phyloP scores from a whole-genome alignment of 1,139 yeast genomes.

The Protomyces inouyei region DNA sequence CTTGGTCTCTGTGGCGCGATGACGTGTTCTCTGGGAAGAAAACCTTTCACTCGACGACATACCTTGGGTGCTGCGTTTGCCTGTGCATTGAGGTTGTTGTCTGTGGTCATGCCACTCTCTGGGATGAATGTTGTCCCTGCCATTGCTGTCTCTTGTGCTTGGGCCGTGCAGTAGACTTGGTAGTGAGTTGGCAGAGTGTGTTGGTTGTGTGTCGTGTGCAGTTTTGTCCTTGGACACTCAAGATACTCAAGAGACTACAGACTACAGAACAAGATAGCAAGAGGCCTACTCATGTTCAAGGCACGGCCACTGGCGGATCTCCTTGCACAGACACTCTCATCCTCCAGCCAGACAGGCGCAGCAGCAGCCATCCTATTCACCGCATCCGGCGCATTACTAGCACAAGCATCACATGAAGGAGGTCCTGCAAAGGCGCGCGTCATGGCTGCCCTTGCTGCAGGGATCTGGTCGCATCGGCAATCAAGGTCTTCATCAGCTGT shows the following conservation, averaged over 20 bases:
- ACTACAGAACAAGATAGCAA: not conserved
- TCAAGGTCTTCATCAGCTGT: not conserved
- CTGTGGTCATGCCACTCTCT: constrained; percentile 19
- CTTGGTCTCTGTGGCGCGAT: not conserved
- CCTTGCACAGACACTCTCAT: not conserved
- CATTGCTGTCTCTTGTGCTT: not conserved
- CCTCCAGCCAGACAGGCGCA: not conserved
- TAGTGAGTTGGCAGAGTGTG: too few relatives aligned
- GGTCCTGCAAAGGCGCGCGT: not conserved
- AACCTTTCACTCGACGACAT: not conserved
- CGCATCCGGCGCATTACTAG: not conserved
- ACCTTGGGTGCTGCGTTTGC: constrained; percentile 9
- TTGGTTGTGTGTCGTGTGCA: not conserved
- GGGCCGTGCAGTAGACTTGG: too few relatives aligned
- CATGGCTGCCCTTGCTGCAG: not conserved
- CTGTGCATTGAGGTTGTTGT: constrained; percentile 9
- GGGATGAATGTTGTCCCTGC: constrained; percentile 15
- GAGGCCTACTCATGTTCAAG: not conserved
- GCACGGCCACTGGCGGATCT: not conserved
- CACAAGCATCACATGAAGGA: not conserved
- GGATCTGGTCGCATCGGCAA: not conserved
- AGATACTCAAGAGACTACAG: not conserved
- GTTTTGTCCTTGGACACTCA: not conserved
- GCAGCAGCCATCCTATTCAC: not conserved
- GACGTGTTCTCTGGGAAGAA: not conserved